Evolutionary conservation across 31 red algal genomes (phyloP).

Genomic region (Porphyra umbilicalis): DNA sequence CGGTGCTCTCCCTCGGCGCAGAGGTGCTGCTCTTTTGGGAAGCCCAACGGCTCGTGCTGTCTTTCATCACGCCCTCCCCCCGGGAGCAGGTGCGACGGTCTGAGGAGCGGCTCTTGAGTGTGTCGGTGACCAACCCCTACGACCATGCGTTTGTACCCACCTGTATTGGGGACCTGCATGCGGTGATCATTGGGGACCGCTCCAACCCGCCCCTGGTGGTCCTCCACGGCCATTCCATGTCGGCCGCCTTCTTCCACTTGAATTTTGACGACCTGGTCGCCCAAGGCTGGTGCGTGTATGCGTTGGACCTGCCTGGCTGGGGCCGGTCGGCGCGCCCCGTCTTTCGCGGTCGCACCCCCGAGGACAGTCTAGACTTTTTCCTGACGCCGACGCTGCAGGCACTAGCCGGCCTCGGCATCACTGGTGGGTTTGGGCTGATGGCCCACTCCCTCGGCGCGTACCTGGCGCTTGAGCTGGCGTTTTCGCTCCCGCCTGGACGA

Average conservation of each 20-base stretch:
- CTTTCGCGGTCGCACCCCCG: constrained; percentile 42
- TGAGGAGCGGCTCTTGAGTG: constrained; percentile 23
- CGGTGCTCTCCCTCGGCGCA: not conserved
- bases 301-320: constrained; percentile 91
- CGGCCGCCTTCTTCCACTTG: constrained; percentile 74
- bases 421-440: constrained; percentile 44
- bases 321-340: constrained; percentile 60
- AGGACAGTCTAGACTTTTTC: constrained; percentile 47
- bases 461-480: constrained; percentile 56
- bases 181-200: not conserved
- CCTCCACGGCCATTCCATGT: constrained; percentile 98
- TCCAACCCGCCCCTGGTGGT: constrained; percentile 34
- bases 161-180: not conserved
- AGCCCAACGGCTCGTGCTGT: constrained; percentile 51
- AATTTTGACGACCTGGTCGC: constrained; percentile 72
- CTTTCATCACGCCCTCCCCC: constrained; percentile 28
- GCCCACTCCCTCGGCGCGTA: constrained; percentile 89
- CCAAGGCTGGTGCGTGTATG: constrained; percentile 49
- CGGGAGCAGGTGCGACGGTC: constrained; percentile 17
- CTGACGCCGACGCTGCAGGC: constrained; percentile 16
- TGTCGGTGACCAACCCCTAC: not conserved
- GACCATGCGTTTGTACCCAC: constrained; percentile 1
- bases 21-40: constrained; percentile 42
- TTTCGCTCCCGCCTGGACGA: constrained; percentile 7
- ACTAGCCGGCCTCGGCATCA: constrained; percentile 11